These are phyloP conservation scores for Phoma herbarum DNA, from an alignment of 2,329 filamentous ascomycete genomes.

Conservation along the genomic window DNA sequence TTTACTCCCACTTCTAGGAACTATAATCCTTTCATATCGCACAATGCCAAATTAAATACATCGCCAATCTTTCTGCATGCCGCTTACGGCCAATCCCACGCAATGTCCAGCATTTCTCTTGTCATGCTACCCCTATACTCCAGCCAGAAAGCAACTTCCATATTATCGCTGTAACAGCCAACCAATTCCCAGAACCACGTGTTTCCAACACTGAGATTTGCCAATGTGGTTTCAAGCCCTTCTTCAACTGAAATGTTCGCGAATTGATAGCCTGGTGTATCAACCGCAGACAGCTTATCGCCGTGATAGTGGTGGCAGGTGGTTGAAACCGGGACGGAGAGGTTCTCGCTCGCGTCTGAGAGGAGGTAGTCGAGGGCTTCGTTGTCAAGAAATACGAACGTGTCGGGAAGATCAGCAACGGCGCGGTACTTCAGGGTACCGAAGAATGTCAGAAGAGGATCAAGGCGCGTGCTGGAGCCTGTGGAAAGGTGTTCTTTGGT, in stretches of 20 bases:
- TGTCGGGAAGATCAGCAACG: neutral
- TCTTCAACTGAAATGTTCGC: neutral
- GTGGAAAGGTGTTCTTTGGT: neutral
- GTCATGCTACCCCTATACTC: slow-evolving; percentile 8
- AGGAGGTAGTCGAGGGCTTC: slow-evolving; percentile 2
- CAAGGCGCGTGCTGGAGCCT: neutral
- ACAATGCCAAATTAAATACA: too few relatives aligned
- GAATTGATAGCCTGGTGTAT: neutral
- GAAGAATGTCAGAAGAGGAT: slow-evolving; percentile 1
- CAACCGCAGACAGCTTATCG: neutral
- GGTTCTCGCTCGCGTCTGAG: neutral
- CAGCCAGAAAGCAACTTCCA: neutral
- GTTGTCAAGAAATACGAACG: slow-evolving; percentile 4
- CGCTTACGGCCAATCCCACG: neutral
- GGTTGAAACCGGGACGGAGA: neutral
- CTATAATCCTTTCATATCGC: too few relatives aligned
- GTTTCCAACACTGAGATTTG: slow-evolving; percentile 1
- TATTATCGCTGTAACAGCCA: neutral
- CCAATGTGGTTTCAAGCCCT: neutral
- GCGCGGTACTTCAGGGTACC: slow-evolving; percentile 1
- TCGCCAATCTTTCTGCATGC: too few relatives aligned
- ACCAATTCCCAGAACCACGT: slow-evolving; percentile 9
- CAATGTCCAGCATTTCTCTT: slow-evolving; percentile 5
- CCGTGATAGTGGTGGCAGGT: neutral
- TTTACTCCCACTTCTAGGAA: neutral